These are phyloP conservation scores for Sicyos edulis DNA, from an alignment of 306 rosid species.

Conservation along the genomic window DNA sequence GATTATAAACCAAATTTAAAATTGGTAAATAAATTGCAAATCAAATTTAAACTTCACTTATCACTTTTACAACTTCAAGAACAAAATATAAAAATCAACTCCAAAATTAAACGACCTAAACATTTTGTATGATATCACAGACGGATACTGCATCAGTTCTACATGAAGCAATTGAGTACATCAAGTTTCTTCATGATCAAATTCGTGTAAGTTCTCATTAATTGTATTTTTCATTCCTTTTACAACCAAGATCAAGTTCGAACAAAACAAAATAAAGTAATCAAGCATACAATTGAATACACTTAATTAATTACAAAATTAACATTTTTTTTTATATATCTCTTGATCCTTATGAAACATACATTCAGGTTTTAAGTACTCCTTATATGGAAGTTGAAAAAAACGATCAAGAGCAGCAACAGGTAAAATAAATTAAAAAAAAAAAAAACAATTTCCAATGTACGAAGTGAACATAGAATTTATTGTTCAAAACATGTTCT, in stretches of 20 bases:
- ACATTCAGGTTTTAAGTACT: no score
- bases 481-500: no score
- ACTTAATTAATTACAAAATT: background rate
- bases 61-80: no score
- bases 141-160: conserved; percentile 95
- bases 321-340: no score
- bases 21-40: background rate
- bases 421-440: no score
- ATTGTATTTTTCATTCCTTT: background rate
- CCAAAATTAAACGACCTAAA: background rate
- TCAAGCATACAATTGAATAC: background rate
- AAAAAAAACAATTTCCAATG: no score
- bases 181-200: conserved; percentile 80
- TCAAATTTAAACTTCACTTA: background rate
- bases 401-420: no score
- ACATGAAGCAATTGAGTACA: conserved; percentile 85
- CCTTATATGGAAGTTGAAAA: no score
- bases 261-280: background rate
- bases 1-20: background rate
- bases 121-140: conserved; percentile 26
- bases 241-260: background rate
- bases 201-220: conserved; percentile 43
- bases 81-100: background rate
- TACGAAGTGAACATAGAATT: no score
- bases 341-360: no score